Conservation (phyloP, 75 land plant species). For the Pseudotsuga menziesii region DNA sequence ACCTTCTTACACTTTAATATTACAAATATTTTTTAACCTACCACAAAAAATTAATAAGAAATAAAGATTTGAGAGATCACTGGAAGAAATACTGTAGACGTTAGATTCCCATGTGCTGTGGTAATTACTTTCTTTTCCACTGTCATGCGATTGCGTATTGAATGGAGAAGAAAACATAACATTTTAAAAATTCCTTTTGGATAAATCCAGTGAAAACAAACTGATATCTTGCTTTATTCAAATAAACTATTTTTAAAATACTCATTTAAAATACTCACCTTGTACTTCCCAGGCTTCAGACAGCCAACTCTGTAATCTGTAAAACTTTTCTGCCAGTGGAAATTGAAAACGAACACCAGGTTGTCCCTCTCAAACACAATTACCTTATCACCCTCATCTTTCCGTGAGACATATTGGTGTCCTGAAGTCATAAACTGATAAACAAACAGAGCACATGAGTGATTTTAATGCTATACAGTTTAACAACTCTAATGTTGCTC, state of each 20-base stretch:
- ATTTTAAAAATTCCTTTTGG: neutral
- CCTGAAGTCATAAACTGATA: constrained; percentile 86
- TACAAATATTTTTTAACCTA: too few relatives aligned
- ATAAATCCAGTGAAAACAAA: neutral
- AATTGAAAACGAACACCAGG: constrained; percentile 89
- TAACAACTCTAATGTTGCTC: neutral
- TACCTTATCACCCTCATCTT: constrained; percentile 76
- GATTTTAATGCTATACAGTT: neutral
- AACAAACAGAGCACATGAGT: neutral
- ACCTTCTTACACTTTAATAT: too few relatives aligned
- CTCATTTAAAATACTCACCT: constrained; percentile 47
- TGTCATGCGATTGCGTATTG: neutral
- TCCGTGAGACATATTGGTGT: constrained; percentile 79
- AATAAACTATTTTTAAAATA: neutral
- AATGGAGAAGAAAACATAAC: neutral
- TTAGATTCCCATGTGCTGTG: neutral
- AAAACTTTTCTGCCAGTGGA: constrained; percentile 86
- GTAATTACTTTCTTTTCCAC: neutral
- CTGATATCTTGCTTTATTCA: neutral
- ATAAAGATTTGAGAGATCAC: too few relatives aligned
- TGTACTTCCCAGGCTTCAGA: constrained; percentile 86
- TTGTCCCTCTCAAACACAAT: constrained; percentile 79
- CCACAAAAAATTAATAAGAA: too few relatives aligned
- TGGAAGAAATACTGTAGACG: too few relatives aligned
- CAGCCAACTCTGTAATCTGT: constrained; percentile 80